Evolutionary conservation across 371 early-diverging fungal genomes (phyloP), one percentile per base, ranked within the genome.

Genomic region (Thermomucor indicae-seudaticae): DNA sequence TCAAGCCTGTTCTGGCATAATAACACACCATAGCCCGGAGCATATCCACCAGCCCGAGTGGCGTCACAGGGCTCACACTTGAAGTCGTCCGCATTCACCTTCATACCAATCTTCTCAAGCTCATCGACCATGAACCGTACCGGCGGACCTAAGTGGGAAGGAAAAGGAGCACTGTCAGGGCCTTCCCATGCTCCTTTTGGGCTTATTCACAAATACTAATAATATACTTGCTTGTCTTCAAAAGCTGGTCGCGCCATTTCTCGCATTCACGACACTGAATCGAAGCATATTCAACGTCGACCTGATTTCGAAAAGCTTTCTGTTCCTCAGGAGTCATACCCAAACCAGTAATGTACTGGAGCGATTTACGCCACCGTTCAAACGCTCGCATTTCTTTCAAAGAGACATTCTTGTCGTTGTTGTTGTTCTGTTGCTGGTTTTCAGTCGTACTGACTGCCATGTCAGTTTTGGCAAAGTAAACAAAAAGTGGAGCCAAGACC

Each of bases 41-140:
- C 76, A 50, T 90, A 94, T 1, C 92, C 95, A 23, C 93, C 94
- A 17, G 89, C 79, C 25, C 87, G 75, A 20, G 79, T 84, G 19
- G 66, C 74, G 55, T 89, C 89, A 67, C 96, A 96, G 12, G 89
- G 88, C 38, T 78, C 69, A 66, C 96, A 96, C 11, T 73, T 62
- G 52, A 95, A 79, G 49, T 85, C 80, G 3, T 78, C 72, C 39
- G 66, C 66, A 6, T 58, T 67, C 48, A 90, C 59, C 0, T 76
- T 66, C 37, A 82, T 88, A 8, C 92, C 91, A 1, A 84, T 69
- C 51, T 85, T 81, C 34, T 67, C 64, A 20, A 95, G 67, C 39
- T 86, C 75, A 40, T 89, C 82, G 38, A 86, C 61, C 92, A 95
- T 91, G 63, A 95, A 94, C 28, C 73, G 67, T 2, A 94, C 86